Conservation (phyloP, 2,329 filamentous ascomycete genomes). For the Graphilbum sp. region DNA sequence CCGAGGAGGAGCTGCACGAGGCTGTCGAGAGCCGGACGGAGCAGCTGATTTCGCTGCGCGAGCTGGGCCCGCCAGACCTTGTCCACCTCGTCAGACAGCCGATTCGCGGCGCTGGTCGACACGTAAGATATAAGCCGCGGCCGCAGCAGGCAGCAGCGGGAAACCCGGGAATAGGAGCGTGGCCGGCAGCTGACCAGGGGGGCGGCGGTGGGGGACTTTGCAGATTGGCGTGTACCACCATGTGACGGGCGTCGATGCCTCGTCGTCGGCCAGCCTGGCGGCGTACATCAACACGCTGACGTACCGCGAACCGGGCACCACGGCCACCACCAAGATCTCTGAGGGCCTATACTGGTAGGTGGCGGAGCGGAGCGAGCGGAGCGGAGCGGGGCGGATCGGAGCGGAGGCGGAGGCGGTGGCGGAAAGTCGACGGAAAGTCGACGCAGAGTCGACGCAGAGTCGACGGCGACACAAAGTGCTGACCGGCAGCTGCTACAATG, state of each 20-base stretch:
- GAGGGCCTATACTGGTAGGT: slow-evolving; percentile 84
- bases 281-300: slow-evolving; percentile 98
- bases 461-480: not conserved
- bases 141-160: not conserved
- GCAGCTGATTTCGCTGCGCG: slow-evolving; percentile 66
- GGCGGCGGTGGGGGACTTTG: too few species aligned
- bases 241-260: slow-evolving; percentile 92
- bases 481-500: slow-evolving; percentile 71
- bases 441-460: not conserved
- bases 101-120: slow-evolving; percentile 38
- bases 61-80: slow-evolving; percentile 88
- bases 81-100: slow-evolving; percentile 80
- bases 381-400: too few species aligned
- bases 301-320: slow-evolving; percentile 69
- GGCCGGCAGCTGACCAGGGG: too few species aligned
- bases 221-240: slow-evolving; percentile 93
- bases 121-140: too few species aligned
- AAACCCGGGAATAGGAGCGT: too few species aligned
- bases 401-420: too few species aligned
- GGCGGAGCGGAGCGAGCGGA: too few species aligned
- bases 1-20: slow-evolving; percentile 83
- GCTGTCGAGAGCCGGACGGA: slow-evolving; percentile 89
- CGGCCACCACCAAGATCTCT: slow-evolving; percentile 65
- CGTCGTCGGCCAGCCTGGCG: slow-evolving; percentile 87
- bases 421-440: too few species aligned